Percentiles rank a stretch among this genome's conserved stretches.
phyloP scores from a whole-genome alignment of 305 asterid genomes.

The Solanum hybrid region DNA sequence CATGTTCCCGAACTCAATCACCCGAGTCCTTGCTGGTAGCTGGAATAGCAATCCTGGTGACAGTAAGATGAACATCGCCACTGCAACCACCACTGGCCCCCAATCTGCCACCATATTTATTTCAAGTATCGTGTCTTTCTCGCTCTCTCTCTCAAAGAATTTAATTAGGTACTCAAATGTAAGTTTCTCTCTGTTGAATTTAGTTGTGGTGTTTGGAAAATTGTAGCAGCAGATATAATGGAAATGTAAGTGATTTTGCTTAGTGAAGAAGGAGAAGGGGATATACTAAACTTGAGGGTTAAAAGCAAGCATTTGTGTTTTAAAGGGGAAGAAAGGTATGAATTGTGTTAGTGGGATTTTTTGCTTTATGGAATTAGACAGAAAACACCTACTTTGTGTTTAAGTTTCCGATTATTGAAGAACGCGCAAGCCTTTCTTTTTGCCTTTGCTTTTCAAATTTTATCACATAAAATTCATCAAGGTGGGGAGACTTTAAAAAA shows the following conservation, averaged over 20 bases:
- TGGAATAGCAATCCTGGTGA: slow-evolving; percentile 90
- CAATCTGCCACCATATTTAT: slow-evolving; percentile 51
- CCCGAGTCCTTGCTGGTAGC: slow-evolving; percentile 77
- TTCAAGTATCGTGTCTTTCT: not conserved
- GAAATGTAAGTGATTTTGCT: slow-evolving; percentile 19
- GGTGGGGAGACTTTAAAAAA: not conserved
- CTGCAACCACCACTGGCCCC: slow-evolving; percentile 98
- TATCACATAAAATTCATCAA: not conserved
- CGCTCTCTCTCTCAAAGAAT: not conserved
- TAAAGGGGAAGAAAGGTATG: slow-evolving; percentile 43
- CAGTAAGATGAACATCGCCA: slow-evolving; percentile 73
- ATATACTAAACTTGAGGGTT: slow-evolving; percentile 53
- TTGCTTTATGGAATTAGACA: slow-evolving; percentile 36
- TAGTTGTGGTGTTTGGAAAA: not conserved
- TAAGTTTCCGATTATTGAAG: slow-evolving; percentile 25
- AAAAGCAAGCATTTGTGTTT: slow-evolving; percentile 18
- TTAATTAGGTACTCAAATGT: not conserved
- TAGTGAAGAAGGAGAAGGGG: slow-evolving; percentile 34
- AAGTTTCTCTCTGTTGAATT: not conserved
- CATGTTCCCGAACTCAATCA: slow-evolving; percentile 89
- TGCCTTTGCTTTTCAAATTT: slow-evolving; percentile 18
- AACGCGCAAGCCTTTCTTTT: slow-evolving; percentile 1
- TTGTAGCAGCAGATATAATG: slow-evolving; percentile 7
- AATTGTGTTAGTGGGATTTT: slow-evolving; percentile 21
- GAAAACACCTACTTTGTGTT: slow-evolving; percentile 12